Evolutionary conservation across 2,329 filamentous ascomycete species (phyloP).

Genomic region (Lecanicillium sp.): DNA sequence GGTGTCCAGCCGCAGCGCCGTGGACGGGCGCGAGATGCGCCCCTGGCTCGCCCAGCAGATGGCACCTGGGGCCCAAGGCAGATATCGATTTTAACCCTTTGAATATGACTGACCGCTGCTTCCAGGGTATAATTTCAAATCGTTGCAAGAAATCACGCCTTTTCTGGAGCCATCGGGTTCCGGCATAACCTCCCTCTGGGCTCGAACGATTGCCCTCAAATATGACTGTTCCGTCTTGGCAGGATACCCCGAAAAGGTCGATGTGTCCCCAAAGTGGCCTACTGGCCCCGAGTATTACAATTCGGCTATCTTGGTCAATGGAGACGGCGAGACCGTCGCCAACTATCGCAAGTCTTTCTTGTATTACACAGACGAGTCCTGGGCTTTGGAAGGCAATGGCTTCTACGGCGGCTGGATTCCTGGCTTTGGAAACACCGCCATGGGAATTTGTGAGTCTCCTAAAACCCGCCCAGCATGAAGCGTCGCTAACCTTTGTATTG

Average conservation of each 20-base stretch:
- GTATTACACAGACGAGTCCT: conserved; percentile 50
- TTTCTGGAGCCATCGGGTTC: conserved; percentile 59
- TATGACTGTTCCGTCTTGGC: conserved; percentile 60
- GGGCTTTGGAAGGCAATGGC: conserved; percentile 45
- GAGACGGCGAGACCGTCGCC: conserved; percentile 50
- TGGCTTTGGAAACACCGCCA: conserved; percentile 36
- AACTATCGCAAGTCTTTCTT: conserved; percentile 55
- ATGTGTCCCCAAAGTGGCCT: conserved; percentile 42
- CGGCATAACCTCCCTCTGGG: conserved; percentile 67
- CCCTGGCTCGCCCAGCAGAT: too few species aligned
- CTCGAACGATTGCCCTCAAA: conserved; percentile 55
- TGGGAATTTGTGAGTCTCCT: conserved; percentile 41
- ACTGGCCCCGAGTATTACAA: conserved; percentile 48
- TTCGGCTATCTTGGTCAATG: conserved; percentile 44
- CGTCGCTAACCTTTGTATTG: neutral
- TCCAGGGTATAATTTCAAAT: conserved; percentile 70
- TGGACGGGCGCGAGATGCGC: too few species aligned
- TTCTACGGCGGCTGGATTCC: conserved; percentile 35
- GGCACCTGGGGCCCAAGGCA: too few species aligned
- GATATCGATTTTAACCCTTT: too few species aligned
- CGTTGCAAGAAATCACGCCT: conserved; percentile 57
- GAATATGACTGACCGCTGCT: neutral
- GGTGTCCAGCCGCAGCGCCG: too few species aligned
- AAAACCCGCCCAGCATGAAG: neutral
- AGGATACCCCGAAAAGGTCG: conserved; percentile 67